Percentiles rank a stretch among this genome's conserved stretches.
Evolutionary conservation across 768 basidiomycete genomes (phyloP).

Genomic region (Trametopsis cervina): DNA sequence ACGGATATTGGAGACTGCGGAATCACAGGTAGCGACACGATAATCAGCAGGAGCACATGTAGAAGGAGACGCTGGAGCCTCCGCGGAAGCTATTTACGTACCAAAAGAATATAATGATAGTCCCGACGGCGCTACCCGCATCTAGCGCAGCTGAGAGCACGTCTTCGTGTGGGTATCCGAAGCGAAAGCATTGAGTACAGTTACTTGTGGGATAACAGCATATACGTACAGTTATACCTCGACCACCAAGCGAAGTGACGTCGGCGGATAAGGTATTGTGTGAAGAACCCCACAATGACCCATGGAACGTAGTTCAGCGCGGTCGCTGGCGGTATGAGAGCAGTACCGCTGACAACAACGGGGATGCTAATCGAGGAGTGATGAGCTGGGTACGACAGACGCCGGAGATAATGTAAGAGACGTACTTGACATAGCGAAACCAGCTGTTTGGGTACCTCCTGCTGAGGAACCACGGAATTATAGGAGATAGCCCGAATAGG

Average conservation of each 20-base stretch:
- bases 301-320: slow-evolving; percentile 35
- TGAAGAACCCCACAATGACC: slow-evolving; percentile 29
- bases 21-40: slow-evolving; percentile 27
- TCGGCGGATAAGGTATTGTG: slow-evolving; percentile 30
- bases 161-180: slow-evolving; percentile 24
- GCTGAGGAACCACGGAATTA: slow-evolving; percentile 36
- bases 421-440: slow-evolving; percentile 28
- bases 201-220: no score
- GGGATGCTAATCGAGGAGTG: slow-evolving; percentile 19
- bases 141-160: slow-evolving; percentile 67
- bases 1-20: slow-evolving; percentile 54
- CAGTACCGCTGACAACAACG: slow-evolving; percentile 34
- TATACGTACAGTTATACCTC: slow-evolving; percentile 31
- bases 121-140: slow-evolving; percentile 52
- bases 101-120: slow-evolving; percentile 51
- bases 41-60: not conserved
- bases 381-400: not conserved
- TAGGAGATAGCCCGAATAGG: slow-evolving; percentile 35
- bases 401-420: not conserved
- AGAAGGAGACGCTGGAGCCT: not conserved
- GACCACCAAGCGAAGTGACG: slow-evolving; percentile 33
- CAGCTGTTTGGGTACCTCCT: slow-evolving; percentile 58
- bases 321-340: slow-evolving; percentile 34
- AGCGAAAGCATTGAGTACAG: not conserved
- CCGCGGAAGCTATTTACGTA: not conserved